Evolutionary conservation across 257 asterid genomes (phyloP).

Genomic region (Henckelia pumila): DNA sequence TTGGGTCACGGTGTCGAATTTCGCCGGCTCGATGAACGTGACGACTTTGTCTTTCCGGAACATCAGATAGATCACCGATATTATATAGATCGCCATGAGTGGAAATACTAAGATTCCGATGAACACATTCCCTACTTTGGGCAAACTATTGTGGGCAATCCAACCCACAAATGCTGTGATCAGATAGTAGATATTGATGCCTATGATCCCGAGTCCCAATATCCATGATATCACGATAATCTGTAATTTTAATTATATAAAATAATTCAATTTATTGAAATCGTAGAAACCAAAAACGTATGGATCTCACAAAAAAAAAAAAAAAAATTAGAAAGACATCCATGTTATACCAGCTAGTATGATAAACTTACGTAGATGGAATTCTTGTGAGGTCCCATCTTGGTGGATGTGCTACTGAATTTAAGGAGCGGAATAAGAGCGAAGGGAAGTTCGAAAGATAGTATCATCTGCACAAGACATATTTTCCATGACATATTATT

Average conservation of each 20-base stretch:
- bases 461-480: constrained; percentile 58
- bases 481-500: neutral
- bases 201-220: constrained; percentile 77
- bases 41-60: constrained; percentile 67
- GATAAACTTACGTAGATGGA: constrained; percentile 65
- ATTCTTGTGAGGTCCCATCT: constrained; percentile 65
- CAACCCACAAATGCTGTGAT: constrained; percentile 66
- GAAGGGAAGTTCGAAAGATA: constrained; percentile 82
- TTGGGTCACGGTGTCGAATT: constrained; percentile 35
- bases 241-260: no score
- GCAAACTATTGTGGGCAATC: constrained; percentile 59
- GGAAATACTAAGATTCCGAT: constrained; percentile 77
- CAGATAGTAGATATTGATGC: constrained; percentile 79
- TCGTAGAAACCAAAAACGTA: no score
- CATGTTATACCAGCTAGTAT: no score
- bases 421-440: constrained; percentile 57
- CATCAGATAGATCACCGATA: constrained; percentile 70
- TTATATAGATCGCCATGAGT: constrained; percentile 58
- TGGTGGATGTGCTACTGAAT: constrained; percentile 49
- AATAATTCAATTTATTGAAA: no score
- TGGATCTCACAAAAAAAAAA: no score
- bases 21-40: constrained; percentile 53
- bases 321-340: no score
- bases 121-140: constrained; percentile 64
- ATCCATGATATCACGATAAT: constrained; percentile 78